Evolutionary conservation across 2,329 filamentous ascomycete genomes (phyloP).

Genomic region (Paecilomyces niveus): DNA sequence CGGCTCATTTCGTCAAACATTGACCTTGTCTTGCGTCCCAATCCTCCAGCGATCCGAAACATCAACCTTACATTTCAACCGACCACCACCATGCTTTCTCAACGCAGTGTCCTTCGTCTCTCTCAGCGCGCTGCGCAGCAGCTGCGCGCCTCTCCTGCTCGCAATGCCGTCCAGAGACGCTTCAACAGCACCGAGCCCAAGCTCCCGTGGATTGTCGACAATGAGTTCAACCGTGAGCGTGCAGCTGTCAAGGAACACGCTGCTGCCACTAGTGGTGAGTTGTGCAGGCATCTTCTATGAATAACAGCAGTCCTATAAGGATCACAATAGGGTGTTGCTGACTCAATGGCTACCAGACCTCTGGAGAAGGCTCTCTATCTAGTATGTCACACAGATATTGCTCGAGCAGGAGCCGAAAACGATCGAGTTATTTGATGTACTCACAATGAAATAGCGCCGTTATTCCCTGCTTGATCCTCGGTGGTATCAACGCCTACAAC

Average conservation of each 20-base stretch:
- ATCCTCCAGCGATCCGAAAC: constrained; percentile 3
- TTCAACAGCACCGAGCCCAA: constrained; percentile 57
- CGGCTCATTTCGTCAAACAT: constrained; percentile 14
- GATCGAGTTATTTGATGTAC: constrained; percentile 4
- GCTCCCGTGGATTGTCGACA: constrained; percentile 63
- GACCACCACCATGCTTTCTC: constrained; percentile 53
- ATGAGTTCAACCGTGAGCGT: constrained; percentile 89
- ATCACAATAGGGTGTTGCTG: constrained; percentile 9
- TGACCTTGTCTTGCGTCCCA: constrained; percentile 1
- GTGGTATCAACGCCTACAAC: constrained; percentile 74
- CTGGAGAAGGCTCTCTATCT: constrained; percentile 94
- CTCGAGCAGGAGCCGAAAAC: neutral
- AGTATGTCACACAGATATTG: constrained; percentile 55
- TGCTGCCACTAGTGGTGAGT: constrained; percentile 71
- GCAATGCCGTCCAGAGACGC: constrained; percentile 59
- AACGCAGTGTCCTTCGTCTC: constrained; percentile 55
- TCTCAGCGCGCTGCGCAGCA: constrained; percentile 58
- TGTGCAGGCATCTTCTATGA: neutral
- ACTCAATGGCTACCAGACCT: constrained; percentile 55
- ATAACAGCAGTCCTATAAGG: neutral
- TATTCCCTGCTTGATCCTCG: constrained; percentile 64
- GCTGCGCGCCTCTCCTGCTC: constrained; percentile 49
- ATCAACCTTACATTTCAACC: constrained; percentile 6
- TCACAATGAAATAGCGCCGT: constrained; percentile 53
- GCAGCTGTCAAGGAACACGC: constrained; percentile 87